phyloP scores from a whole-genome alignment of 352 stramenopile species.

The Phytophthora hibernalis region DNA sequence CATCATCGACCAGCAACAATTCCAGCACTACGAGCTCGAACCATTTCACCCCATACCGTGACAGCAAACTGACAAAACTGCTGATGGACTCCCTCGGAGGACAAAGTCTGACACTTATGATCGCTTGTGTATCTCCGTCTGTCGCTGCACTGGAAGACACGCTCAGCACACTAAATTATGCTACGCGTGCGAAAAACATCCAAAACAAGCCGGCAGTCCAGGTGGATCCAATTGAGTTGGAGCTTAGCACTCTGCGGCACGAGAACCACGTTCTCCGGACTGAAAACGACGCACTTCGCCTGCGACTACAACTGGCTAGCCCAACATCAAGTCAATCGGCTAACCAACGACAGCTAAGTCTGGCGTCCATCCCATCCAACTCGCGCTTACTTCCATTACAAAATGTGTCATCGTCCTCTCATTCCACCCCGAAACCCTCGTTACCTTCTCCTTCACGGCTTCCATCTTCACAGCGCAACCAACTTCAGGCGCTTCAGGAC shows the following conservation, averaged over 20 bases:
- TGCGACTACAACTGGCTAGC: slow-evolving; percentile 48
- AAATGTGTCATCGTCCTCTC: slow-evolving; percentile 12
- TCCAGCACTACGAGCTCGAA: background rate
- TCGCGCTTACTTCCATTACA: slow-evolving; percentile 42
- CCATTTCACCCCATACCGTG: slow-evolving; percentile 80
- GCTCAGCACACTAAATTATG: slow-evolving; percentile 88
- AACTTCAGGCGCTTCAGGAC: slow-evolving; percentile 64
- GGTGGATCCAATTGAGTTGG: slow-evolving; percentile 67
- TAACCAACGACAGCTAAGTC: slow-evolving; percentile 26
- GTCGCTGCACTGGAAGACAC: slow-evolving; percentile 69
- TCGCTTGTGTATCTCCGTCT: slow-evolving; percentile 83
- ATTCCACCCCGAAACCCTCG: background rate
- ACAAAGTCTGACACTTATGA: slow-evolving; percentile 85
- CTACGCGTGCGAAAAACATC: slow-evolving; percentile 86
- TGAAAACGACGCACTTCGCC: slow-evolving; percentile 68
- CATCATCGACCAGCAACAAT: slow-evolving; percentile 36
- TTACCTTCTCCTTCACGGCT: slow-evolving; percentile 16
- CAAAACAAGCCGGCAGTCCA: slow-evolving; percentile 81
- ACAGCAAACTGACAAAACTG: slow-evolving; percentile 89
- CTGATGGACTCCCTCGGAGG: slow-evolving; percentile 87
- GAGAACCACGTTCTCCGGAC: slow-evolving; percentile 66
- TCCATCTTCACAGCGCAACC: slow-evolving; percentile 40
- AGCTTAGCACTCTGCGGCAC: slow-evolving; percentile 64
- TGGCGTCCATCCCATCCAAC: slow-evolving; percentile 33
- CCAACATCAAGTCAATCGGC: slow-evolving; percentile 1